A percentile compares a stretch with the other conserved stretches of the same genome.
phyloP scores from a whole-genome alignment of 768 basidiomycete species.

The Psilocybe subaeruginosa region DNA sequence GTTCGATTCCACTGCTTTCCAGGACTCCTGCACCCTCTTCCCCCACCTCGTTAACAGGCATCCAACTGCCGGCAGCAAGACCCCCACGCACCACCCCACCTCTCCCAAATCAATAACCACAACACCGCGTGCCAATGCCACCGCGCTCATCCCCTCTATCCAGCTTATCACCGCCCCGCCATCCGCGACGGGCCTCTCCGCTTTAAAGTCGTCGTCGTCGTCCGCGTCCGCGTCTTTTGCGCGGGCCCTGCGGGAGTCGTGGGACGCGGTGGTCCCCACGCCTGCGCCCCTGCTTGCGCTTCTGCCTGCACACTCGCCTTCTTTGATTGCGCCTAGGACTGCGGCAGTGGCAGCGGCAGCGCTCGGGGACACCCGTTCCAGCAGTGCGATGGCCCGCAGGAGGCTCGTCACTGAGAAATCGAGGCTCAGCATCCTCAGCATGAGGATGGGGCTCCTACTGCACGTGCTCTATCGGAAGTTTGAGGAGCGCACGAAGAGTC shows the following conservation, averaged over 20 bases:
- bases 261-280: too few relatives aligned
- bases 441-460: conserved; percentile 17
- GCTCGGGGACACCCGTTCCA: not conserved
- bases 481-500: conserved; percentile 44
- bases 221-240: conserved; percentile 31
- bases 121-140: not conserved
- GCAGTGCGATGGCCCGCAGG: conserved; percentile 22
- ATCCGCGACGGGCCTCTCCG: conserved; percentile 45
- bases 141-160: conserved; percentile 36
- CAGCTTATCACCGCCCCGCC: conserved; percentile 64
- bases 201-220: conserved; percentile 18
- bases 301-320: not conserved
- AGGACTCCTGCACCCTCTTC: not conserved
- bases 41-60: not conserved
- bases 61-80: not conserved
- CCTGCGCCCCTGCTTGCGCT: too few relatives aligned
- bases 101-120: not conserved
- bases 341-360: too few relatives aligned
- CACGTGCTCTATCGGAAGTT: conserved; percentile 20
- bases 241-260: conserved; percentile 39
- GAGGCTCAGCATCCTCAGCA: conserved; percentile 49
- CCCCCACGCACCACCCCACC: not conserved
- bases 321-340: conserved; percentile 29
- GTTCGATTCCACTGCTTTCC: conserved; percentile 1
- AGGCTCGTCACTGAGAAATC: conserved; percentile 75